These are phyloP conservation scores for Cordyceps tenuipes DNA, from an alignment of 2,329 filamentous ascomycete species.

Conservation along the genomic window DNA sequence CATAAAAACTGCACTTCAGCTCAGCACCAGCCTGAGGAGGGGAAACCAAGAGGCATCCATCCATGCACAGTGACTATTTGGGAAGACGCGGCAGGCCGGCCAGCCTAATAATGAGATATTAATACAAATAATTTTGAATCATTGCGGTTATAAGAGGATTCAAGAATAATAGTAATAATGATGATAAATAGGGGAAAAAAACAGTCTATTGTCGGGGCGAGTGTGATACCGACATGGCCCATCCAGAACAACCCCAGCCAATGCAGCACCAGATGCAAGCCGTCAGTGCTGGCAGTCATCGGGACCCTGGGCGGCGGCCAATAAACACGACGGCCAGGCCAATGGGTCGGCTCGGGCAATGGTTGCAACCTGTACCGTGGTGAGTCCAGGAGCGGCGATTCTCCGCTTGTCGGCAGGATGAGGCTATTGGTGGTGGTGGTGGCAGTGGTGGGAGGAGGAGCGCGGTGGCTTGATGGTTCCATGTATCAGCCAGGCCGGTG, in stretches of 20 bases:
- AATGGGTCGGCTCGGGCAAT: slow-evolving; percentile 4
- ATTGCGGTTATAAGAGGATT: background rate
- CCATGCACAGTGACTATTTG: background rate
- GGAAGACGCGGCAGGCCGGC: background rate
- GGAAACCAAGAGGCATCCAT: background rate
- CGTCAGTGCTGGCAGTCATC: background rate
- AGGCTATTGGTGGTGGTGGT: background rate
- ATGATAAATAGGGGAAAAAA: background rate
- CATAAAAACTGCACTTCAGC: too few relatives aligned
- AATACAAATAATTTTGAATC: background rate
- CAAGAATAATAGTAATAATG: background rate
- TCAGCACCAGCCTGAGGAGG: too few relatives aligned
- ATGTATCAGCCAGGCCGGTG: background rate
- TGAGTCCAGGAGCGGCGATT: background rate
- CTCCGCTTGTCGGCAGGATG: slow-evolving; percentile 5
- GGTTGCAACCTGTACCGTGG: background rate
- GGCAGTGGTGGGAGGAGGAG: background rate
- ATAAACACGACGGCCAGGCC: background rate
- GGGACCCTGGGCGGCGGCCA: background rate
- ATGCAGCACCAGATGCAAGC: slow-evolving; percentile 9
- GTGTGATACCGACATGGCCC: background rate
- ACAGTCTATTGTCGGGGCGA: background rate
- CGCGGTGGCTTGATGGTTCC: slow-evolving; percentile 8
- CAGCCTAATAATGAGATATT: background rate
- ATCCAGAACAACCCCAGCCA: slow-evolving; percentile 5